phyloP scores from a whole-genome alignment of 2,329 filamentous ascomycete species.

The Phaeoacremonium minimum region DNA sequence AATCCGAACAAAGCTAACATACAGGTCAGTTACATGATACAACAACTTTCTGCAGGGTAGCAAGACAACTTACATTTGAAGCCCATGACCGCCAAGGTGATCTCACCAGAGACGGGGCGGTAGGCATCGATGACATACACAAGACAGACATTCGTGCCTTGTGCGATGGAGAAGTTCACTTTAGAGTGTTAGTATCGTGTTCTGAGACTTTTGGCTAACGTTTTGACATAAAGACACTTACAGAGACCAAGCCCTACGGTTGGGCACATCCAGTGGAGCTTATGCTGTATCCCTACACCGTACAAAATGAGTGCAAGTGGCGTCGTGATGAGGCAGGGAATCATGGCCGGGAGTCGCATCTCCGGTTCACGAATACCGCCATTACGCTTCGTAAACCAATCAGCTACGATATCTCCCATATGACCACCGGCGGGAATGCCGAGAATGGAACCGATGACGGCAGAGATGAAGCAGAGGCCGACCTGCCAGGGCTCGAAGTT shows the following conservation, averaged over 20 bases:
- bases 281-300: conserved; percentile 40
- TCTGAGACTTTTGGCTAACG: background rate
- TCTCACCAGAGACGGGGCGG: conserved; percentile 52
- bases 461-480: conserved; percentile 46
- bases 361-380: conserved; percentile 53
- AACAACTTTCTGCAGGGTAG: too few relatives aligned
- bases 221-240: conserved; percentile 30
- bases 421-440: conserved; percentile 47
- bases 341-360: conserved; percentile 53
- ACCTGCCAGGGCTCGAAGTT: conserved; percentile 38
- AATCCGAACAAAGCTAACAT: conserved; percentile 49
- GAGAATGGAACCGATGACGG: conserved; percentile 40
- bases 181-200: conserved; percentile 4
- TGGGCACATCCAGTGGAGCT: conserved; percentile 50
- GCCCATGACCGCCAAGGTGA: conserved; percentile 45
- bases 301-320: conserved; percentile 40
- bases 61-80: conserved; percentile 44
- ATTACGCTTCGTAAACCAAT: conserved; percentile 45
- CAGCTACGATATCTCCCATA: conserved; percentile 41
- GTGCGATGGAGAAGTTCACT: conserved; percentile 53
- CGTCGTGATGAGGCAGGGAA: conserved; percentile 44
- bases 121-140: conserved; percentile 57
- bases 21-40: background rate
- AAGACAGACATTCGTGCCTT: conserved; percentile 50
- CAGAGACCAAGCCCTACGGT: conserved; percentile 49